Percentiles rank a stretch among this genome's conserved stretches.
Conservation (phyloP, 2,329 filamentous ascomycete species). For the Alternaria arborescens region DNA sequence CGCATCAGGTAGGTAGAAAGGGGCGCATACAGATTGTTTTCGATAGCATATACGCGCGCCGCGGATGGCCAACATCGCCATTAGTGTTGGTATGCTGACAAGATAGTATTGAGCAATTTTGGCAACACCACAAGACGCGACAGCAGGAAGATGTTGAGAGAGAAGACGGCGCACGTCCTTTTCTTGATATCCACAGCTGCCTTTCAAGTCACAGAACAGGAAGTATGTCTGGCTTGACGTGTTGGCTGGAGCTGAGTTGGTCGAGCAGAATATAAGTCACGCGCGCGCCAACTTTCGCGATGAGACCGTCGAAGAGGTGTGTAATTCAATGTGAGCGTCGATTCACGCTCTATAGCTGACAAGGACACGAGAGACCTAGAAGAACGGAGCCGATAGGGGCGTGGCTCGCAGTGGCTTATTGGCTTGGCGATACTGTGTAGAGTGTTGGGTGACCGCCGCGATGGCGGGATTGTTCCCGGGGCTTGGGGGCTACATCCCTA, state of each 20-base stretch:
- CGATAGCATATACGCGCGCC: neutral
- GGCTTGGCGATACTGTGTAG: conserved; percentile 25
- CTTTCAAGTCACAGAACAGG: neutral
- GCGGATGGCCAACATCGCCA: neutral
- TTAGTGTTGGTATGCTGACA: conserved; percentile 13
- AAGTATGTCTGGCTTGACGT: neutral
- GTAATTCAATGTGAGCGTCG: conserved; percentile 11
- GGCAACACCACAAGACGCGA: conserved; percentile 5
- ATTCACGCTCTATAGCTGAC: conserved; percentile 14
- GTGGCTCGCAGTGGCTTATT: conserved; percentile 24
- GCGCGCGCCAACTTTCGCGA: neutral
- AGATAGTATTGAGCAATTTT: conserved; percentile 15
- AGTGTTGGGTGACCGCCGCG: conserved; percentile 6
- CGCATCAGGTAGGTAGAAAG: neutral
- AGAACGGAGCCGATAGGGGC: conserved; percentile 22
- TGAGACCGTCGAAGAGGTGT: neutral
- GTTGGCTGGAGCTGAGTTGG: neutral
- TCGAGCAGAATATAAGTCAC: conserved; percentile 9
- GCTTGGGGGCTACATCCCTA: neutral
- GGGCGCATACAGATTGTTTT: conserved; percentile 1
- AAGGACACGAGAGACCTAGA: conserved; percentile 5
- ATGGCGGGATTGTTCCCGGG: conserved; percentile 3
- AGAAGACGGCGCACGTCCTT: conserved; percentile 10
- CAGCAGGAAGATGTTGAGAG: neutral
- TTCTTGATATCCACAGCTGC: neutral